Conservation (phyloP, 2,329 filamentous ascomycete genomes). For the Thelonectria blattea region DNA sequence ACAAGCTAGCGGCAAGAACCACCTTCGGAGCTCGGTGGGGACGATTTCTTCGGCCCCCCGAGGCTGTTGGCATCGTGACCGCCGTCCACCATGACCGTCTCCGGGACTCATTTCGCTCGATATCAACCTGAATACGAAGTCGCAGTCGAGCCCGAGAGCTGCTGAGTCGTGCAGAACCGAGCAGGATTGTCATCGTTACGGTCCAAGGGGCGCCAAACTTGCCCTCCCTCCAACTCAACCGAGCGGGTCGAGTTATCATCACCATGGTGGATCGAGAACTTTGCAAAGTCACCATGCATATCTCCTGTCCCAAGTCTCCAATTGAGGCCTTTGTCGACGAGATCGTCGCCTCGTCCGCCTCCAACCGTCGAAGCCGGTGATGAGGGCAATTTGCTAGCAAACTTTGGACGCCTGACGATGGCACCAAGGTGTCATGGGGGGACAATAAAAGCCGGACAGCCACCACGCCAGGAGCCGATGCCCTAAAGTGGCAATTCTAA, state of each 20-base stretch:
- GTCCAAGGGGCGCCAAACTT: background rate
- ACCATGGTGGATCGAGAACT: background rate
- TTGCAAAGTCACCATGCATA: background rate
- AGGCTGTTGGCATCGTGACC: background rate
- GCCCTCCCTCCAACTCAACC: background rate
- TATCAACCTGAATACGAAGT: background rate
- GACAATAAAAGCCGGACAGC: conserved; percentile 12
- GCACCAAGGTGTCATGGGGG: background rate
- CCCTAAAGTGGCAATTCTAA: conserved; percentile 28
- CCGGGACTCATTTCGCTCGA: background rate
- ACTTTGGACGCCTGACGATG: conserved; percentile 11
- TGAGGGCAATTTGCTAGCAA: conserved; percentile 10
- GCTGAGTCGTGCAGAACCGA: background rate
- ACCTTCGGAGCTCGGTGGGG: background rate
- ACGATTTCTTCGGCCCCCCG: background rate
- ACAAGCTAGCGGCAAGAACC: background rate
- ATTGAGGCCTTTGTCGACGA: background rate
- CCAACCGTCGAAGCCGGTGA: background rate
- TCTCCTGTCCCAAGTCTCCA: background rate
- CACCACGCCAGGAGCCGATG: background rate
- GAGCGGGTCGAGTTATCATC: background rate
- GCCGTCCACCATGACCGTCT: background rate
- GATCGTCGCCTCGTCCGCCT: background rate
- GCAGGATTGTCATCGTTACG: background rate
- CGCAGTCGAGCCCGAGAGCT: background rate